Evolutionary conservation across 345 rosid genomes (phyloP).

Genomic region (Syzygium oleosum): DNA sequence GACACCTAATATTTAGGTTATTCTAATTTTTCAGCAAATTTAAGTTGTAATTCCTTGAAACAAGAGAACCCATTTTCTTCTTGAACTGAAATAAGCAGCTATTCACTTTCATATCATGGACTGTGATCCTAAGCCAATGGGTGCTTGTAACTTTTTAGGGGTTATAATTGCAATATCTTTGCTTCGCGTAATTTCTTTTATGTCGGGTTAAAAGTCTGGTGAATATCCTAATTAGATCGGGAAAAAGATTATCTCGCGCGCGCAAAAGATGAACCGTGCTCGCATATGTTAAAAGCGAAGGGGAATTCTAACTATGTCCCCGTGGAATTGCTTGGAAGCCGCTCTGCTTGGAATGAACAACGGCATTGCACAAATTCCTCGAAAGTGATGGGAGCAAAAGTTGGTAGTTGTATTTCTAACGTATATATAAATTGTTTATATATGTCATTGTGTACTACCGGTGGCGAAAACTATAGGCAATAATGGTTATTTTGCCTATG

Average conservation of each 20-base stretch:
- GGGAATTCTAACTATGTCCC: accelerated
- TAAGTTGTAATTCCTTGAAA: not conserved
- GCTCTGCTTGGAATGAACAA: not conserved
- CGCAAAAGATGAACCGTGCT: not conserved
- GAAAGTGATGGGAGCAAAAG: not conserved
- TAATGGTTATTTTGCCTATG: not conserved
- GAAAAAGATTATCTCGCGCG: accelerated
- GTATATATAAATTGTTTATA: not conserved
- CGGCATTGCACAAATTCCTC: accelerated
- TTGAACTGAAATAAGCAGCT: not conserved
- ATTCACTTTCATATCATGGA: not conserved
- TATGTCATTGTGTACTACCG: not conserved
- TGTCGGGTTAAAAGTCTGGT: accelerated
- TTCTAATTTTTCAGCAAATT: not conserved
- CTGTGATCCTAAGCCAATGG: not conserved
- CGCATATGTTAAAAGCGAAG: not conserved
- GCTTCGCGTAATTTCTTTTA: not conserved
- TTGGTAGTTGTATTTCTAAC: not conserved
- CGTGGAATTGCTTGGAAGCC: not conserved
- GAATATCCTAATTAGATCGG: not conserved
- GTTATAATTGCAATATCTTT: not conserved
- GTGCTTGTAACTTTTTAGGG: not conserved
- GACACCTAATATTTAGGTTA: not conserved
- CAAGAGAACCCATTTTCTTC: not conserved
- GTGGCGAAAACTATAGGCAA: not conserved